A percentile compares a stretch with the other conserved stretches of the same genome.
Evolutionary conservation across 805 yeast species (phyloP).

Genomic region (Saturnispora mendoncae): DNA sequence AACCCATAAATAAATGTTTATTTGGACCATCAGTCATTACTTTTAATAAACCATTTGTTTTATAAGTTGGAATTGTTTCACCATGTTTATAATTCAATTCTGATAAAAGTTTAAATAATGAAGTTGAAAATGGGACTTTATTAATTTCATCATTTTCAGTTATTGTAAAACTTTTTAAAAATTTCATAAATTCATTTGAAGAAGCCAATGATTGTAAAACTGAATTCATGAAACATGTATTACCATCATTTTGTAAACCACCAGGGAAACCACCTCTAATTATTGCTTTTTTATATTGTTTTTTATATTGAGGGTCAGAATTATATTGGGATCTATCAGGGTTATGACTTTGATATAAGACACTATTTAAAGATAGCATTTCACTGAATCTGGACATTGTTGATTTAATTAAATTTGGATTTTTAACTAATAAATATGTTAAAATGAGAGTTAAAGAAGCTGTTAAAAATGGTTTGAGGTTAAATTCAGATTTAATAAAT

Average conservation of each 20-base stretch:
- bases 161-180: constrained; percentile 36
- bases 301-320: constrained; percentile 10
- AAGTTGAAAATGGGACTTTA: constrained; percentile 37
- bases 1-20: constrained; percentile 68
- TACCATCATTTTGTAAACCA: constrained; percentile 83
- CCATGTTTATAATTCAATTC: constrained; percentile 52
- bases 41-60: constrained; percentile 50
- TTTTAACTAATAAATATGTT: constrained; percentile 3
- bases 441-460: not conserved
- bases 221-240: constrained; percentile 90
- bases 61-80: constrained; percentile 47
- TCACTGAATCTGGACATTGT: constrained; percentile 13
- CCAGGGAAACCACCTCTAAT: constrained; percentile 69
- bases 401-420: not conserved
- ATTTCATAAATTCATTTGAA: constrained; percentile 48
- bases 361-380: constrained; percentile 11
- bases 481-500: not conserved
- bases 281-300: constrained; percentile 30
- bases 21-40: constrained; percentile 73
- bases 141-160: constrained; percentile 16
- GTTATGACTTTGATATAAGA: constrained; percentile 8
- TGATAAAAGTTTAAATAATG: constrained; percentile 43
- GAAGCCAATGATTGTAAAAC: constrained; percentile 80
- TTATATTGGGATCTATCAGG: constrained; percentile 8
- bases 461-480: not conserved